A percentile compares a stretch with the other conserved stretches of the same genome.
Evolutionary conservation across 352 stramenopile species (phyloP).

Genomic region (Pythium rishiriense): DNA sequence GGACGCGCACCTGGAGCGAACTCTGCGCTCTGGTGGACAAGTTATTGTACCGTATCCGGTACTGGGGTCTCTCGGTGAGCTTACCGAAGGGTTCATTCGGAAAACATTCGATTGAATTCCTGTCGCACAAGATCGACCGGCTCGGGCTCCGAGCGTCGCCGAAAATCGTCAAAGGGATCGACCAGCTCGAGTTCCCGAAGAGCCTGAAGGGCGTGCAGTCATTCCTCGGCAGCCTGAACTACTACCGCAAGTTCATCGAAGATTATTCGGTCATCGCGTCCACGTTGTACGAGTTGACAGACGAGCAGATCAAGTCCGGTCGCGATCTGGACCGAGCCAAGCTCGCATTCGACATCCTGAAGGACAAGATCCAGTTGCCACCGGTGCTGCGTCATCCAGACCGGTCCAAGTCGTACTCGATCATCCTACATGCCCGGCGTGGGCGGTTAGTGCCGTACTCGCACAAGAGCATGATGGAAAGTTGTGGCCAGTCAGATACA

Average conservation of each 20-base stretch:
- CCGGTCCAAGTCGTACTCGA: constrained; percentile 13
- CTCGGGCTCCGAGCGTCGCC: background rate
- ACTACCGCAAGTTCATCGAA: constrained; percentile 25
- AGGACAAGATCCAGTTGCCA: constrained; percentile 17
- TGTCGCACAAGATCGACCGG: constrained; percentile 18
- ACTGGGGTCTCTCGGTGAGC: constrained; percentile 15
- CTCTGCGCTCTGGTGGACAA: background rate
- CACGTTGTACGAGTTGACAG: constrained; percentile 14
- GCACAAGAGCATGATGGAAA: constrained; percentile 30
- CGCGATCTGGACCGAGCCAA: constrained; percentile 20
- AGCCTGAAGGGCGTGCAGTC: constrained; percentile 15
- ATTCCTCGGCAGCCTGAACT: constrained; percentile 21
- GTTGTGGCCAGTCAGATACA: constrained; percentile 23
- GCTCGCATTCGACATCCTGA: constrained; percentile 28
- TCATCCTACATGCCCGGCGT: constrained; percentile 27
- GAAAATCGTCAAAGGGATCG: background rate
- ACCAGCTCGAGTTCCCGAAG: constrained; percentile 11
- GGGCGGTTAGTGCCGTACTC: constrained; percentile 29
- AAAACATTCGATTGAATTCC: constrained; percentile 11
- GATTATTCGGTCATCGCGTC: constrained; percentile 16
- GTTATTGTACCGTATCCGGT: constrained; percentile 11
- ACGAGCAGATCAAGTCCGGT: constrained; percentile 15
- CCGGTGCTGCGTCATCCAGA: constrained; percentile 23
- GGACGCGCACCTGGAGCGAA: constrained; percentile 6
- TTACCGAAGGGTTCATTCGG: constrained; percentile 18